These are phyloP conservation scores for Trichosporon coremiiforme DNA, from an alignment of 1,284 basidiomycete species.

Conservation along the genomic window DNA sequence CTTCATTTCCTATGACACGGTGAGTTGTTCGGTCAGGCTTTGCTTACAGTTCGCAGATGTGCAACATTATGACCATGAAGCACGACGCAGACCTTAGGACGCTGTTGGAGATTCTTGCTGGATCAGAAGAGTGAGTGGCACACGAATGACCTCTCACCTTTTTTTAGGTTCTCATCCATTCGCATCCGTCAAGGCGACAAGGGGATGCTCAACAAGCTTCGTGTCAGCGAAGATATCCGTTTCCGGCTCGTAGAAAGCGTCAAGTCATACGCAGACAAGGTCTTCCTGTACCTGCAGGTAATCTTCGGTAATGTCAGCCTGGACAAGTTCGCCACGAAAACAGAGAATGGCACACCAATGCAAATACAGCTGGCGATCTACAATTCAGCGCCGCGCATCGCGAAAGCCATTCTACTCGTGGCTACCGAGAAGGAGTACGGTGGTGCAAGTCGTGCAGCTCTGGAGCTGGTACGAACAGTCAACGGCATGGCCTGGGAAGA, in stretches of 20 bases:
- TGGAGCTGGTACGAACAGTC: slow-evolving; percentile 43
- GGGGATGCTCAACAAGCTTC: slow-evolving; percentile 46
- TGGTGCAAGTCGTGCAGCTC: slow-evolving; percentile 33
- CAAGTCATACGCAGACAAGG: slow-evolving; percentile 51
- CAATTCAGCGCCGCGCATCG: slow-evolving; percentile 45
- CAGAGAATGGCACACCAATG: slow-evolving; percentile 36
- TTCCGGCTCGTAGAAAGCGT: slow-evolving; percentile 38
- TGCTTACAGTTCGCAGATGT: slow-evolving; percentile 31
- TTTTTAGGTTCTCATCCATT: slow-evolving; percentile 44
- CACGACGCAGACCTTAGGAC: slow-evolving; percentile 32
- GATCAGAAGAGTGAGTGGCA: slow-evolving; percentile 35
- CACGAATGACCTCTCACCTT: neutral
- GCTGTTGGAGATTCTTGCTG: slow-evolving; percentile 38
- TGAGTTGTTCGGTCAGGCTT: slow-evolving; percentile 11
- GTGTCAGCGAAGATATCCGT: slow-evolving; percentile 39
- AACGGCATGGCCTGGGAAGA: slow-evolving; percentile 54
- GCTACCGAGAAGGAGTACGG: slow-evolving; percentile 40
- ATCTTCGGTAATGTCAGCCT: slow-evolving; percentile 46
- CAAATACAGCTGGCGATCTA: slow-evolving; percentile 45
- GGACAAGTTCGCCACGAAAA: slow-evolving; percentile 36
- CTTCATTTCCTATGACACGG: slow-evolving; percentile 29
- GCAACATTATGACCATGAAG: slow-evolving; percentile 35
- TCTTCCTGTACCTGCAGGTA: slow-evolving; percentile 51
- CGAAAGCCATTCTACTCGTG: slow-evolving; percentile 45
- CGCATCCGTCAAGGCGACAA: slow-evolving; percentile 50